Percentiles rank a stretch among this genome's conserved stretches.
Conservation (phyloP, 345 rosid genomes). For the Barbarea vulgaris region DNA sequence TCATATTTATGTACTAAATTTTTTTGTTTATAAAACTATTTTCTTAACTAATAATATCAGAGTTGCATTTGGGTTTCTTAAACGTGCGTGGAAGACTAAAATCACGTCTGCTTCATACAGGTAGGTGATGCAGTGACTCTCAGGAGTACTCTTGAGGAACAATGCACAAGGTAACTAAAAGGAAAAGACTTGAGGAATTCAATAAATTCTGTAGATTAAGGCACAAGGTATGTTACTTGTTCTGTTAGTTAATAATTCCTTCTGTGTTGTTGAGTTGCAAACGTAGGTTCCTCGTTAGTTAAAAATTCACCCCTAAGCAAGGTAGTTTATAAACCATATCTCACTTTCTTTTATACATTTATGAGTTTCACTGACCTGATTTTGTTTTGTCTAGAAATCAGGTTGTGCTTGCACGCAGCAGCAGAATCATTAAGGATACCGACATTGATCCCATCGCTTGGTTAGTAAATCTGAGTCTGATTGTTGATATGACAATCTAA, state of each 20-base stretch:
- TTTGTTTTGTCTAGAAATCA: conserved; percentile 34
- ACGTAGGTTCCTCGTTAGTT: conserved; percentile 1
- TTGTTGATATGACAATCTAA: conserved; percentile 43
- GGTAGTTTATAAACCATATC: too few species aligned
- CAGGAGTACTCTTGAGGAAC: conserved; percentile 50
- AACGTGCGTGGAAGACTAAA: conserved; percentile 25
- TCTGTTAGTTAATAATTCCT: conserved; percentile 9
- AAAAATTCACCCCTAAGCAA: too few species aligned
- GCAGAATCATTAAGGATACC: conserved; percentile 61
- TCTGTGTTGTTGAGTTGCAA: conserved; percentile 12
- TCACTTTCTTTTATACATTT: too few species aligned
- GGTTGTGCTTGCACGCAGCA: conserved; percentile 92
- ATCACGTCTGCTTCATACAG: conserved; percentile 46
- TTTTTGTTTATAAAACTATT: too few species aligned
- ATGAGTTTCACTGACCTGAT: background rate
- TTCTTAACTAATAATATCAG: too few species aligned
- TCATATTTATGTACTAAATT: too few species aligned
- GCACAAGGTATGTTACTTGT: conserved; percentile 51
- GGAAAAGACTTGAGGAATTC: conserved; percentile 48
- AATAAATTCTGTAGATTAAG: conserved; percentile 42
- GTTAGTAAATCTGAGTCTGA: conserved; percentile 42
- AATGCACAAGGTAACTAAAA: conserved; percentile 45
- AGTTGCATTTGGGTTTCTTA: conserved; percentile 25
- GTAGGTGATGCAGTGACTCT: conserved; percentile 56
- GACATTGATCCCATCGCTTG: conserved; percentile 76